A percentile compares a stretch with the other conserved stretches of the same genome.
Conservation (phyloP, 2,329 filamentous ascomycete genomes). For the Phoma herbarum region DNA sequence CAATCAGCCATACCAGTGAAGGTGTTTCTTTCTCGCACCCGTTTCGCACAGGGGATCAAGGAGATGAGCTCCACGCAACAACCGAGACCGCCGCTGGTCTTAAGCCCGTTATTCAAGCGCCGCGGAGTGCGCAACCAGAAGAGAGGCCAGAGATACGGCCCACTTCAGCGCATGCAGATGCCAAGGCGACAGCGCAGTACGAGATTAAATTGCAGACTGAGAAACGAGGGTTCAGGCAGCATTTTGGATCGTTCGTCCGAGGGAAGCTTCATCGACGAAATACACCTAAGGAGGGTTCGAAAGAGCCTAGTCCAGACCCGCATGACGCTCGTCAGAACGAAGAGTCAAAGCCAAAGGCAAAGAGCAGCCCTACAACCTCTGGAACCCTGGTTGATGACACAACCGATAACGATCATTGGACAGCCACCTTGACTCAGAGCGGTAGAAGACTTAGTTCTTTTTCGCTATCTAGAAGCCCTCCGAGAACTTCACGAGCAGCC, state of each 20-base stretch:
- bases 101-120: neutral
- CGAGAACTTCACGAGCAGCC: constrained; percentile 48
- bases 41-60: constrained; percentile 41
- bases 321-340: neutral
- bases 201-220: constrained; percentile 29
- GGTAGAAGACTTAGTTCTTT: constrained; percentile 49
- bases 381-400: neutral
- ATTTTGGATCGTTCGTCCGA: constrained; percentile 46
- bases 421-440: constrained; percentile 37
- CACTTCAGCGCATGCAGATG: constrained; percentile 11
- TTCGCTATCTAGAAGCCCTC: constrained; percentile 50
- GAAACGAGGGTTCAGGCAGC: constrained; percentile 43
- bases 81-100: constrained; percentile 21
- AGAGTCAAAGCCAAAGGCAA: neutral
- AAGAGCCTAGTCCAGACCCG: constrained; percentile 1
- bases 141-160: neutral
- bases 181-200: constrained; percentile 9
- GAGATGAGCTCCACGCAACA: constrained; percentile 31
- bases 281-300: constrained; percentile 32
- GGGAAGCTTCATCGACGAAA: constrained; percentile 42
- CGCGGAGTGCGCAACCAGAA: neutral
- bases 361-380: neutral
- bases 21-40: constrained; percentile 37
- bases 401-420: constrained; percentile 10
- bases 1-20: constrained; percentile 49